Percentiles rank a stretch among this genome's conserved stretches.
Evolutionary conservation across 2,329 filamentous ascomycete species (phyloP).

Genomic region (Cladosporium velox): DNA sequence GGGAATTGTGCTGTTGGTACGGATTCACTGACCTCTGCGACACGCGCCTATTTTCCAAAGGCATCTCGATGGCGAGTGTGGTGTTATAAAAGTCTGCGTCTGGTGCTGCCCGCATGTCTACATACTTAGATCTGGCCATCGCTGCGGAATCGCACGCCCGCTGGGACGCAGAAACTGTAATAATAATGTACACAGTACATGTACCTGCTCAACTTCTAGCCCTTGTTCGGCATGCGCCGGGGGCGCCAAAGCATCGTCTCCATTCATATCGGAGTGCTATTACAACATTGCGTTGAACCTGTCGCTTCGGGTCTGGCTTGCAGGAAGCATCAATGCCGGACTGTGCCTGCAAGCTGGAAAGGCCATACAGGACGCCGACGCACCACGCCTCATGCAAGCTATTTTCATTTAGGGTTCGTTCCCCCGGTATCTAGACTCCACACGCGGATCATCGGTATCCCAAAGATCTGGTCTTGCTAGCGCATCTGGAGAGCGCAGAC

Average conservation of each 20-base stretch:
- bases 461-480: slow-evolving; percentile 20
- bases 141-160: not conserved
- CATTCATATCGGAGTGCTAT: not conserved
- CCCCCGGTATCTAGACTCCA: slow-evolving; percentile 14
- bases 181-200: not conserved
- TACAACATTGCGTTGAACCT: not conserved
- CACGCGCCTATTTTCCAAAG: too few species aligned
- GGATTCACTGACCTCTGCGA: not conserved
- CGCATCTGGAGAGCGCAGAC: not conserved
- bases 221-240: not conserved
- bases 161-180: not conserved
- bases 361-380: not conserved
- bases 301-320: slow-evolving; percentile 3
- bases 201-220: not conserved
- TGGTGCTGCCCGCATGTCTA: not conserved
- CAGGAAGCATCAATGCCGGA: slow-evolving; percentile 4
- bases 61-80: not conserved
- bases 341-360: not conserved
- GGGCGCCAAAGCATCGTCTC: not conserved
- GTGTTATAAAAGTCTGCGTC: not conserved
- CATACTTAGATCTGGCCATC: not conserved
- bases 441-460: not conserved
- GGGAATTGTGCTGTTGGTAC: not conserved
- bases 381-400: slow-evolving; percentile 14
- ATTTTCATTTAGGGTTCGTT: not conserved